Conservation (phyloP, 1,139 yeast species). For the Pichia sp. region DNA sequence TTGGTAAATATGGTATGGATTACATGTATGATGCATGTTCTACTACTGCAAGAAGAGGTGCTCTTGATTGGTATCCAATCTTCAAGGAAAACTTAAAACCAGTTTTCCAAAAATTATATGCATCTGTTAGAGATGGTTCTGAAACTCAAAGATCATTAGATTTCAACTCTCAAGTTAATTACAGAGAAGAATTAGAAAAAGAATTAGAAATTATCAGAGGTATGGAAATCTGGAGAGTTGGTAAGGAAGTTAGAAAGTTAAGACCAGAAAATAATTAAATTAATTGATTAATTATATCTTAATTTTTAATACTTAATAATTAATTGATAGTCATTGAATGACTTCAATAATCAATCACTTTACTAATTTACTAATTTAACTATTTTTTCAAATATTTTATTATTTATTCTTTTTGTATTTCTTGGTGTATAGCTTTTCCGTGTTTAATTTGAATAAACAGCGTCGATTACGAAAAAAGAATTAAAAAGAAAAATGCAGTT, state of each 20-base stretch:
- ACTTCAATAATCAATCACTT: slow-evolving; percentile 2
- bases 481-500: neutral
- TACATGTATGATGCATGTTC: slow-evolving; percentile 99
- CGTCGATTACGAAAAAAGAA: slow-evolving; percentile 4
- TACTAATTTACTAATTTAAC: neutral
- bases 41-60: slow-evolving; percentile 99
- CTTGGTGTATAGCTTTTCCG: slow-evolving; percentile 23
- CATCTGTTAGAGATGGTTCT: slow-evolving; percentile 89
- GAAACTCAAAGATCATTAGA: slow-evolving; percentile 98
- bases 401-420: slow-evolving; percentile 7
- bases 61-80: slow-evolving; percentile 99
- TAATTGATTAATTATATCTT: neutral
- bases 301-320: neutral
- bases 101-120: slow-evolving; percentile 92
- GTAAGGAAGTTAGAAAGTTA: slow-evolving; percentile 98
- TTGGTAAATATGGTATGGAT: slow-evolving; percentile 99
- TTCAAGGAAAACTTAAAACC: slow-evolving; percentile 99
- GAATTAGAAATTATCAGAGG: slow-evolving; percentile 90
- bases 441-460: slow-evolving; percentile 30
- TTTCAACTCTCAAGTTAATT: slow-evolving; percentile 95
- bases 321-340: slow-evolving; percentile 8
- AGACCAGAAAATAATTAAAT: slow-evolving; percentile 95
- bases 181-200: slow-evolving; percentile 92
- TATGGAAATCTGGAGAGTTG: slow-evolving; percentile 99
- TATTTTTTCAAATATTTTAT: neutral